Percentiles rank a stretch among this genome's conserved stretches.
phyloP scores from a whole-genome alignment of 2,329 filamentous ascomycete genomes.

The Sclerotiophoma versabilis region DNA sequence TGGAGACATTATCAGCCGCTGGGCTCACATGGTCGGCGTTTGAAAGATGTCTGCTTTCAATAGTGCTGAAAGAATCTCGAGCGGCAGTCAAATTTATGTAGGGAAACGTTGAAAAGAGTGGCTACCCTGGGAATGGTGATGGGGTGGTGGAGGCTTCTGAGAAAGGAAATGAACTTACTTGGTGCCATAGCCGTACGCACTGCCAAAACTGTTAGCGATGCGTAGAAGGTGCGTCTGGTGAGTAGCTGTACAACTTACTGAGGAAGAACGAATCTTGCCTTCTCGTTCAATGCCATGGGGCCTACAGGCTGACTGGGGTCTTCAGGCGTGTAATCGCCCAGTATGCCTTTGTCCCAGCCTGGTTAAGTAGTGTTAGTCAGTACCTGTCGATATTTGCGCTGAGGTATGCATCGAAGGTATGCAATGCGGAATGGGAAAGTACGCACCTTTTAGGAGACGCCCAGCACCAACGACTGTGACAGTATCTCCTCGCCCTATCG shows the following conservation, averaged over 20 bases:
- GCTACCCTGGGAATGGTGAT: too few species aligned
- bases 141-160: background rate
- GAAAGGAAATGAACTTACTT: slow-evolving; percentile 40
- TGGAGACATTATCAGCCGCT: slow-evolving; percentile 28
- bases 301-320: slow-evolving; percentile 18
- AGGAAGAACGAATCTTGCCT: slow-evolving; percentile 82
- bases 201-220: slow-evolving; percentile 31
- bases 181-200: slow-evolving; percentile 48
- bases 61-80: too few species aligned
- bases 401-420: background rate
- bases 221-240: background rate
- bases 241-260: slow-evolving; percentile 60
- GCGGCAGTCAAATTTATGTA: too few species aligned
- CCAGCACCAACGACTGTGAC: slow-evolving; percentile 80
- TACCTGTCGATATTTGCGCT: background rate
- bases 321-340: slow-evolving; percentile 35
- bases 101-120: too few species aligned
- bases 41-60: too few species aligned
- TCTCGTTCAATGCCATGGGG: slow-evolving; percentile 90
- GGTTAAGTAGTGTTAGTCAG: slow-evolving; percentile 2
- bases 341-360: slow-evolving; percentile 73
- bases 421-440: background rate
- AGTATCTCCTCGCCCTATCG: slow-evolving; percentile 78
- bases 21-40: background rate
- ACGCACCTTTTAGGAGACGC: slow-evolving; percentile 82